Evolutionary conservation across 345 rosid genomes (phyloP), one percentile per base, ranked within the genome.

Genomic region (Corchorus capsularis): DNA sequence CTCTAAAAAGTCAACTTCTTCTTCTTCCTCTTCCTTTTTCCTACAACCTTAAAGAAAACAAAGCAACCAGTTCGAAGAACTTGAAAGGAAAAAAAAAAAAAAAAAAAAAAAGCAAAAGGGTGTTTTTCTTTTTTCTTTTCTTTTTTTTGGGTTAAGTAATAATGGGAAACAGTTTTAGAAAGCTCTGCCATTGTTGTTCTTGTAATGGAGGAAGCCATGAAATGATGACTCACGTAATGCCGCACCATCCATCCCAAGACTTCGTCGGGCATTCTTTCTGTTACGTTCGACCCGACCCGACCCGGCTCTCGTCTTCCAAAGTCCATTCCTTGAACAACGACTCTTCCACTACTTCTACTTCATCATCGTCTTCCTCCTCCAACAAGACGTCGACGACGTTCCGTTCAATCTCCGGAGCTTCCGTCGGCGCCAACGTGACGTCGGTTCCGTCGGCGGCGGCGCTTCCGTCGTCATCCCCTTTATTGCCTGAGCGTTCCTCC

Each of bases 371-470:
- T 35, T 41, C 62, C 1, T 20, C 63, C 7, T 13, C 19, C 11
- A 55, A 53, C 3, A 81, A 73, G 0, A 76, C 85, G 27, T 27
- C 27, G 61, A 83, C 92, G 46, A 85, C 96, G 49, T 89, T 96
- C 83, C 88, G 89, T 5, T 76, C 94, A 39, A 96, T 96, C 61
- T 91, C 99, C 83, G 99, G 99, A 32, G 98, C 99, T 20, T 96
- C 97, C 22, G 87, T 93, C 66, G 88, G 99, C 70, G 98, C 99
- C 71, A 96, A 96, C 84, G 81, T 92, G 8, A 93, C 98, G 0
- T 86, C 98, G 2, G 90, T 92, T 4, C 92, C 88, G 46, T 87
- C 97, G 49, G 85, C 86, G 49, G 85, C 86, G 2, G 89, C 91
- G 4, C 93, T 88, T 43, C 86, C 97, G 49, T 84, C 86, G 34